These are phyloP conservation scores for Drechslerella stenobrocha DNA, from an alignment of 2,329 filamentous ascomycete species.

Conservation along the genomic window DNA sequence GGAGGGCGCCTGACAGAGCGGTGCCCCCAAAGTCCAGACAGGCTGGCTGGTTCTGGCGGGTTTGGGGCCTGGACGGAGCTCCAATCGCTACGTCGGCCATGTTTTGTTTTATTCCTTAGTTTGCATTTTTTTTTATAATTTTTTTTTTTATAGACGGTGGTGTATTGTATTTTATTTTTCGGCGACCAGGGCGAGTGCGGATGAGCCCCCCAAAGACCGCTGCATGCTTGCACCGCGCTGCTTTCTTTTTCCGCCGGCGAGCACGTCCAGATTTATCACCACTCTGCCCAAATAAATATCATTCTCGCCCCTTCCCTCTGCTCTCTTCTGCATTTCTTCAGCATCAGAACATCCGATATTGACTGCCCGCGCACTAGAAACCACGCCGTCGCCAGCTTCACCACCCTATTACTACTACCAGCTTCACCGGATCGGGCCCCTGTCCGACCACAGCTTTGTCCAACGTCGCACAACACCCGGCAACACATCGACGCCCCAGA, in stretches of 20 bases:
- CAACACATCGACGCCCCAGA: conserved; percentile 14
- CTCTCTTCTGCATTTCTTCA: too few relatives aligned
- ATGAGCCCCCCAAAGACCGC: conserved; percentile 19
- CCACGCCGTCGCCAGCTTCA: neutral
- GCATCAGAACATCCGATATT: too few relatives aligned
- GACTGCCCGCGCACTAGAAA: conserved; percentile 1
- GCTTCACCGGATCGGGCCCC: neutral
- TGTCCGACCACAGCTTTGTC: neutral
- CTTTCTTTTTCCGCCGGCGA: conserved; percentile 14
- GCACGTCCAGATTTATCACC: conserved; percentile 1
- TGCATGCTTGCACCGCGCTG: conserved; percentile 20
- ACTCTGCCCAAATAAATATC: conserved; percentile 40
- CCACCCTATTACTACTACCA: conserved; percentile 11
- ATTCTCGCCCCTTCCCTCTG: conserved; percentile 38
- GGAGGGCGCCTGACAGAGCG: conserved; percentile 40
- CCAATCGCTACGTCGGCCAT: too few relatives aligned
- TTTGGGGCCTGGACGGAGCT: conserved; percentile 29
- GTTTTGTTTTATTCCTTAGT: too few relatives aligned
- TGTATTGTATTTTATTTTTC: too few relatives aligned
- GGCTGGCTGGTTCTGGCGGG: conserved; percentile 13
- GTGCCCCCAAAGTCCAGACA: conserved; percentile 3
- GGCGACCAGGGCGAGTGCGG: neutral
- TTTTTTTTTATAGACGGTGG: too few relatives aligned
- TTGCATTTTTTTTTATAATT: conserved; percentile 1
- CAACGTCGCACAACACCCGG: conserved; percentile 18